Evolutionary conservation across 176 grass and related monocot species (phyloP).

Genomic region (Oropetium thomaeum): DNA sequence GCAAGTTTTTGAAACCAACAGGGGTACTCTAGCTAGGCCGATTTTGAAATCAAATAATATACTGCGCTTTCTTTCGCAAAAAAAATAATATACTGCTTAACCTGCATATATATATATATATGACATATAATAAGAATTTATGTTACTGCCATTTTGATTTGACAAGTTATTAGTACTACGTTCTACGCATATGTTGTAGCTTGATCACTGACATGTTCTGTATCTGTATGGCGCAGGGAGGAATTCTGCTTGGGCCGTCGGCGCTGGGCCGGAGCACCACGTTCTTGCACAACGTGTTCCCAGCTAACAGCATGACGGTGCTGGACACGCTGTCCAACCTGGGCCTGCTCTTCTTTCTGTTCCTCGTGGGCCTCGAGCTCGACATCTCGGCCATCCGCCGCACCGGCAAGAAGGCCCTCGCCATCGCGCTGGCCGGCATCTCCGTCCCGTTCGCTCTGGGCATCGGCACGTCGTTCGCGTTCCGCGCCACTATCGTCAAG

Average conservation of each 20-base stretch:
- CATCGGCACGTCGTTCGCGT: conserved; percentile 52
- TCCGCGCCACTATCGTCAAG: conserved; percentile 57
- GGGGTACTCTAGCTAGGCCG: too few species aligned
- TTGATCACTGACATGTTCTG: not conserved
- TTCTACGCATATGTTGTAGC: not conserved
- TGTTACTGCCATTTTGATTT: not conserved
- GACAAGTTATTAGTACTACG: too few species aligned
- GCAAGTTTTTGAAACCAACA: too few species aligned
- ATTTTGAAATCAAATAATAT: too few species aligned
- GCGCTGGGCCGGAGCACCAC: conserved; percentile 71
- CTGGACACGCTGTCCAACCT: conserved; percentile 76
- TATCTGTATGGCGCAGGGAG: conserved; percentile 47
- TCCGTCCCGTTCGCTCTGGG: conserved; percentile 55
- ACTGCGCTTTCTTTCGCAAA: too few species aligned
- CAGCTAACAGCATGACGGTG: conserved; percentile 54
- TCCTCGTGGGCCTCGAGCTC: conserved; percentile 79
- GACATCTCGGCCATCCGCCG: conserved; percentile 63
- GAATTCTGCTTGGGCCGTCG: conserved; percentile 65
- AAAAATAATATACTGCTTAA: too few species aligned
- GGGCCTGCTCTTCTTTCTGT: conserved; percentile 77
- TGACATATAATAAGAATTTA: not conserved
- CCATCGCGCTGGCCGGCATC: conserved; percentile 56
- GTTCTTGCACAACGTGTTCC: conserved; percentile 63
- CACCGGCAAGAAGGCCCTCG: conserved; percentile 55
- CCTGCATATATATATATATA: too few species aligned